Evolutionary conservation across 768 basidiomycete species (phyloP).

Genomic region (Lepiota venenata): DNA sequence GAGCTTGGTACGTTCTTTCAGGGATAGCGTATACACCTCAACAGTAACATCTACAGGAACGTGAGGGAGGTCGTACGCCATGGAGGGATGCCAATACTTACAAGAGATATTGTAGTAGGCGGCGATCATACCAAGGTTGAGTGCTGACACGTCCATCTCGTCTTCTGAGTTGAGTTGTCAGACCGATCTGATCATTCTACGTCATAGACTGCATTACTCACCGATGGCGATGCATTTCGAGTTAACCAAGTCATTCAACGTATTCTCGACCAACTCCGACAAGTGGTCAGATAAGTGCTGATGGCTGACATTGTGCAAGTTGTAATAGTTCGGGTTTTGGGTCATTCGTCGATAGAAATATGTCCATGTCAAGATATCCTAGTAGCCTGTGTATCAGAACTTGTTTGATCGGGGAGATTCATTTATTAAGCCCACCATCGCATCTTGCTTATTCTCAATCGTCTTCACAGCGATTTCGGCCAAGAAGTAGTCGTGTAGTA

Average conservation of each 20-base stretch:
- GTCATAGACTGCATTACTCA: conserved; percentile 24
- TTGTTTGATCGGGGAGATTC: neutral
- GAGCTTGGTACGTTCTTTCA: conserved; percentile 95
- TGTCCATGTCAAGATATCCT: conserved; percentile 98
- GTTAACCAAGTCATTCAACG: conserved; percentile 84
- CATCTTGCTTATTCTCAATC: conserved; percentile 98
- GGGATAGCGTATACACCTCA: conserved; percentile 92
- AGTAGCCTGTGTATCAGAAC: neutral
- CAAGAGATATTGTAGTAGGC: conserved; percentile 95
- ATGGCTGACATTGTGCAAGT: conserved; percentile 92
- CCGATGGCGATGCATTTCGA: conserved; percentile 95
- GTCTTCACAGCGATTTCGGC: conserved; percentile 98
- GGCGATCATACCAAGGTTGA: conserved; percentile 98
- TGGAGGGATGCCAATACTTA: conserved; percentile 30
- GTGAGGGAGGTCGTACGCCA: neutral
- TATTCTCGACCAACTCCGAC: conserved; percentile 94
- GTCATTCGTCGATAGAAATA: conserved; percentile 98
- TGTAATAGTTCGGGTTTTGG: conserved; percentile 95
- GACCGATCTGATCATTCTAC: neutral
- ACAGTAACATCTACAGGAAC: conserved; percentile 77
- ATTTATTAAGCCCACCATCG: conserved; percentile 56
- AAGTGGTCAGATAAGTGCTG: conserved; percentile 94
- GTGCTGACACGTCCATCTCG: conserved; percentile 87
- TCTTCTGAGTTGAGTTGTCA: conserved; percentile 51
- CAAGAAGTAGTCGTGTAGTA: conserved; percentile 95